Base-by-base conservation (phyloP, 306 rosid genomes). In the Geum urbanum region DNA sequence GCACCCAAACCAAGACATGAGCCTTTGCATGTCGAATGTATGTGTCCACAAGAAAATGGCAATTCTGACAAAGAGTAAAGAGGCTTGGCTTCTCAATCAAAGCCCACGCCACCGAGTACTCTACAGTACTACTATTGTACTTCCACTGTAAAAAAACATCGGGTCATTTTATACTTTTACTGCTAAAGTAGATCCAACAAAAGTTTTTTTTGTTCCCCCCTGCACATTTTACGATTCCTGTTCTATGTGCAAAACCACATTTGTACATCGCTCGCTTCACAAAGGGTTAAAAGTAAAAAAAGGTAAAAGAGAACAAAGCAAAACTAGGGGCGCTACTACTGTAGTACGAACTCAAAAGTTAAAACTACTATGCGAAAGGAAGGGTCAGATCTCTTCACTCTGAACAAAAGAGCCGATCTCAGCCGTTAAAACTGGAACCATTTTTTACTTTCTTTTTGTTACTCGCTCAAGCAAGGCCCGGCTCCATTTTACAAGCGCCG, bases 391-490 rank as follows among this genome's bases (percentile, higher is more conserved):
- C 86, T 76, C 88, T 75, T 73, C 82, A 27, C 18, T 60, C 13
- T n/a, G 52, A 73, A 43, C 44, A 40, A 3, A 58, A 60, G 58
- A 39, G 75, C 82, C 74, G 70, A 79, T 82, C 82, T 54, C 69
- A 67, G 84, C 75, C 84, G 79, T 82, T 86, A 82, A 85, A 82
- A 85, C 81, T 85, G 78, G 67, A 60, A 74, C 71, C 41, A 14
- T 41, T 44, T 54, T 41, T 12, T 1, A 5, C 57, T 44, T 37
- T 14, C 0, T 51, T n/a, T 10, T 76, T 50, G 46, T 12, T 6
- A 32, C 5, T 27, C 71, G 15, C 63, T 79, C 51, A 79, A 44
- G 77, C 85, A 61, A 92, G 82, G 64, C 94, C 87, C 45, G 82
- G 59, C 73, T 82, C 85, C 6, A 67, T 66, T 70, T 77, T 85